Evolutionary conservation across 208 protist species (phyloP).

Genomic region (Trypanosoma brucei): DNA sequence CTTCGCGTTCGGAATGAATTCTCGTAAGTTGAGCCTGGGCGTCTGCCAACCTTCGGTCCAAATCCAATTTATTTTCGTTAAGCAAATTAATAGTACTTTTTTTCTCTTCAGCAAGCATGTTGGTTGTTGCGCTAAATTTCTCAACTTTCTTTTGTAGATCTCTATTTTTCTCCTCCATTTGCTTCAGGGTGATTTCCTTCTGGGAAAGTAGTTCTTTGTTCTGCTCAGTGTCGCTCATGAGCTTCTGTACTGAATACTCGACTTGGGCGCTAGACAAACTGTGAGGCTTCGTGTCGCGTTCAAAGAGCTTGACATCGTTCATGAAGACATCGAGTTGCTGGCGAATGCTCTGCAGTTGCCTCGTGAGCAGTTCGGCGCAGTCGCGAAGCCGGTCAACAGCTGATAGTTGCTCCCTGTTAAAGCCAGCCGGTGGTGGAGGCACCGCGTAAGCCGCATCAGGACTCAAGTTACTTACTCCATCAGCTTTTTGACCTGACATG

Average conservation of each 20-base stretch:
- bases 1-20: slow-evolving; percentile 44
- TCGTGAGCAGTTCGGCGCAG: slow-evolving; percentile 59
- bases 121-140: slow-evolving; percentile 40
- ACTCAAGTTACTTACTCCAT: not conserved
- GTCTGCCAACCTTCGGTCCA: slow-evolving; percentile 53
- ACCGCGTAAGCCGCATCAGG: not conserved
- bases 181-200: slow-evolving; percentile 31
- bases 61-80: slow-evolving; percentile 51
- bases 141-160: slow-evolving; percentile 40
- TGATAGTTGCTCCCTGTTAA: slow-evolving; percentile 63
- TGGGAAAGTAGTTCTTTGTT: slow-evolving; percentile 33
- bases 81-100: slow-evolving; percentile 32
- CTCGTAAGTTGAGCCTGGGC: slow-evolving; percentile 36
- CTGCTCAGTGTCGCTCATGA: slow-evolving; percentile 45
- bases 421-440: slow-evolving; percentile 21
- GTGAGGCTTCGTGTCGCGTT: slow-evolving; percentile 27
- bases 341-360: slow-evolving; percentile 55
- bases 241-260: slow-evolving; percentile 58
- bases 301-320: slow-evolving; percentile 37
- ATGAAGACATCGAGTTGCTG: slow-evolving; percentile 44
- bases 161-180: slow-evolving; percentile 49
- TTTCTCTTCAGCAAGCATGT: slow-evolving; percentile 40
- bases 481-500: not conserved
- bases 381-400: slow-evolving; percentile 60
- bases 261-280: slow-evolving; percentile 57